Base-by-base conservation (phyloP, 169 alveolate species). In the Cardiosporidium cionae region DNA sequence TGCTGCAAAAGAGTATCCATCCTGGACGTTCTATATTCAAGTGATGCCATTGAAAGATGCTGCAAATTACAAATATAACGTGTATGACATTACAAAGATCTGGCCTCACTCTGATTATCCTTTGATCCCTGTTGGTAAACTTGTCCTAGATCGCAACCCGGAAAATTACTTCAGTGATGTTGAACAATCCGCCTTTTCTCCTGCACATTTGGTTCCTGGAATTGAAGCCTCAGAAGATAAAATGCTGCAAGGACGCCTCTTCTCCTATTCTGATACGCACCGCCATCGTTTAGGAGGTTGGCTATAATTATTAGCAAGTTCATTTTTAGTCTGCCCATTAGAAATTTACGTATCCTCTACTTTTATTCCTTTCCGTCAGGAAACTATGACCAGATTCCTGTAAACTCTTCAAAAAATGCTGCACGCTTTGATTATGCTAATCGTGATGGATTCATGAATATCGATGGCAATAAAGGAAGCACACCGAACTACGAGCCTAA, bases 41-140 rank as follows among this genome's bases (percentile, higher is more conserved):
- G 78, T 86, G 0, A 87, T 90, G 91, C 88, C 93, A 7, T 83
- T 76, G 34, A 76, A 54, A 1, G 90, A 84, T 22, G 93, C 88
- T n/a, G 87, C 65, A 27, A 78, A 76, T 36, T 87, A 87, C 76
- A 81, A 68, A 79, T 90, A 74, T 76, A 86, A 90, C 64, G 78
- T 87, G 31, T 84, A 74, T 58, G 94, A 90, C 76, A 85, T 90
- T 31, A 90, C 94, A n/a, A 90, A 90, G 72, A 84, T 87, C 25
- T 87, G 93, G 94, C 93, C 94, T 22, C 93, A 90, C 52, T 63
- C 68, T 31, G 94, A 90, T 80, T 86, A 78, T 66, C 93, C 93
- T 32, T 72, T 87, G 28, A 73, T 83, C 44, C 85, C 77, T 23
- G 87, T 90, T 32, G 95, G 95, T 22, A 82, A 79, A 58, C 34